Evolutionary conservation across 257 asterid genomes (phyloP), one percentile per base, ranked within the genome.

Genomic region (Nemophila menziesii): DNA sequence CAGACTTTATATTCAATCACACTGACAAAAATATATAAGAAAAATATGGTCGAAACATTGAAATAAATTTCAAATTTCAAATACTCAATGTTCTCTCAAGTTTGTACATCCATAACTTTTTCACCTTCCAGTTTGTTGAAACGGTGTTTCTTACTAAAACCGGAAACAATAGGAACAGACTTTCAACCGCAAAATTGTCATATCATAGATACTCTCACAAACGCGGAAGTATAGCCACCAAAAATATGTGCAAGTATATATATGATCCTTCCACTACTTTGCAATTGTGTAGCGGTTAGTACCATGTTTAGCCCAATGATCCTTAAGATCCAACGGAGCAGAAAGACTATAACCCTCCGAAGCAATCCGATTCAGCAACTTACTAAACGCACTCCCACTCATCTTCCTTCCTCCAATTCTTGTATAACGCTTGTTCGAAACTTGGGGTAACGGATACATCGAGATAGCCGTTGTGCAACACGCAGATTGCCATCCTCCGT

Each of bases 401-500:
- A 80, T 84, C 71, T 84, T 84, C 34, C 95, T 59, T 8, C 95
- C 95, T 38, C 95, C 95, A 46, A 84, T 83, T 16, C 95, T 48
- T n/a, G 93, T 74, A 72, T 84, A 79, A 17, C 84, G 86, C 49
- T 80, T 80, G 46, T 80, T 74, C 13, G 93, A 81, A 33, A 74
- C 75, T 62, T 80, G 93, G 12, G 95, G 93, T 53, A 84, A 41
- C 0, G 95, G 95, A 45, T 84, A 84, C 93, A 77, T 75, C 9
- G 95, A 84, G 27, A 84, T 74, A 5, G 93, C 61, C 12, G 92
- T 84, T 11, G 93, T 84, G 40, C 95, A 84, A 70, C 95, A 84
- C 16, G 93, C 95, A 0, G 95, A 84, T 23, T 84, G 95, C 95
- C 95, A 84, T 23, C 95, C 95, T 3, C 95, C 95, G 13, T 63